Evolutionary conservation across 2,329 filamentous ascomycete genomes (phyloP).

Genomic region (Orbilia oligospora): DNA sequence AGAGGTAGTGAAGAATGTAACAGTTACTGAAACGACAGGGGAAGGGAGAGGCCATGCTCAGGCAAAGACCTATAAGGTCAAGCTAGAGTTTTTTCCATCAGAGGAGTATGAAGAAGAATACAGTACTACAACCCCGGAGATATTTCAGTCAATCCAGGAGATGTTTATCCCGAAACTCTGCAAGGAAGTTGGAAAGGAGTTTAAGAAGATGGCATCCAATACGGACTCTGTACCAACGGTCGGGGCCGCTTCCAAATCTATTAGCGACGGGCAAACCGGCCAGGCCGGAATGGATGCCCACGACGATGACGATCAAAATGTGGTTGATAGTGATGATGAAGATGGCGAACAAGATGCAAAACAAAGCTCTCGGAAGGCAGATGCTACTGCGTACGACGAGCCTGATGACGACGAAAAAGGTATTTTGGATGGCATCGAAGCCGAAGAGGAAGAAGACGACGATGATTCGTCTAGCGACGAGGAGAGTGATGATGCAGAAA

Average conservation of each 20-base stretch:
- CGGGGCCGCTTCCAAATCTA: slow-evolving; percentile 72
- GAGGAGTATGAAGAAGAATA: slow-evolving; percentile 89
- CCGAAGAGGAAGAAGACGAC: slow-evolving; percentile 73
- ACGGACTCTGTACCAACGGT: slow-evolving; percentile 83
- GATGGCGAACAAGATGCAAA: slow-evolving; percentile 86
- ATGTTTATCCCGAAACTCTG: slow-evolving; percentile 82
- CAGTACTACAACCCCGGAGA: slow-evolving; percentile 82
- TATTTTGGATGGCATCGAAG: slow-evolving; percentile 68
- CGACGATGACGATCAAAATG: slow-evolving; percentile 65
- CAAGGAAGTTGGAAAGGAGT: slow-evolving; percentile 79
- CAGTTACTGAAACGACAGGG: slow-evolving; percentile 83
- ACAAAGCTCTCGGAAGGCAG: slow-evolving; percentile 80
- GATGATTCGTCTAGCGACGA: slow-evolving; percentile 70
- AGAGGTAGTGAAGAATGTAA: slow-evolving; percentile 84
- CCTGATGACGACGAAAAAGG: slow-evolving; percentile 90
- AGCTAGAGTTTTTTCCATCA: slow-evolving; percentile 85
- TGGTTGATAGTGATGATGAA: slow-evolving; percentile 77
- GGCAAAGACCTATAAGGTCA: slow-evolving; percentile 87
- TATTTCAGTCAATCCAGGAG: slow-evolving; percentile 83
- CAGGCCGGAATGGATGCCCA: slow-evolving; percentile 49
- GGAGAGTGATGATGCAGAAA: slow-evolving; percentile 65
- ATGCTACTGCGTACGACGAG: slow-evolving; percentile 87
- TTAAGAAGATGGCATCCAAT: slow-evolving; percentile 80
- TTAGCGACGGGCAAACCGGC: slow-evolving; percentile 71
- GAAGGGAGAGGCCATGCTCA: slow-evolving; percentile 77